Base-by-base conservation (phyloP, 2,329 filamentous ascomycete species). In the Paecilomyces variotii region DNA sequence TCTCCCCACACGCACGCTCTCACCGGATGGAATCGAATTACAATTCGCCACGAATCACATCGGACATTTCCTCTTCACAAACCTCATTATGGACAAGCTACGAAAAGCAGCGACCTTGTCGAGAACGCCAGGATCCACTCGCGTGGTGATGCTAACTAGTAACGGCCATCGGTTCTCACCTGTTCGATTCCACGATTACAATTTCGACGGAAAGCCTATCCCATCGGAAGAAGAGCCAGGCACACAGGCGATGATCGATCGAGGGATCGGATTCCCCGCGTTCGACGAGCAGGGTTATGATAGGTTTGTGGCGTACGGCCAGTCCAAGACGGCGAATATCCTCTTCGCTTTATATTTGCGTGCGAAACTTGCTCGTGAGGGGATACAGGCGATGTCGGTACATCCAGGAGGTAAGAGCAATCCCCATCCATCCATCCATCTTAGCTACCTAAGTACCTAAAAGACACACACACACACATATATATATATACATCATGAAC, bases 241-340 rank as follows among this genome's bases (percentile, higher is more conserved):
- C 75, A 53, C 58, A 62, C 0, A 75, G 72, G 60, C 53, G 72
- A 1, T 56, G 72, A 56, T 53, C 11, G 35, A 30, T 45, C 4
- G 35, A 26, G 55, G 3, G 6, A 55, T 45, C 53, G 49, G 28
- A 39, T 53, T 30, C 19, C 1, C 26, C 26, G 49, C 49, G 3
- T 28, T 52, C 1, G 59, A 56, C n/a, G 58, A 59, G 26, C n/a
- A 51, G 26, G 54, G 54, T 14, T 60, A 60, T 27, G 56, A 50
- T 3, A 45, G 54, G 3, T 55, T 60, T 14, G 50, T 63, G 24
- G 62, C 59, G 39, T 67, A 63, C 56, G 61, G 57, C 57, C 58
- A 54, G 9, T 67, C 68, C 50, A 81, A 81, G 68, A 76, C 75
- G 2, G 78, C 77, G 24, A 78, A 78, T 56, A 73, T 80, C 53